Base-by-base conservation (phyloP, 495 filamentous ascomycete species). In the Hypoxylon intermedium region DNA sequence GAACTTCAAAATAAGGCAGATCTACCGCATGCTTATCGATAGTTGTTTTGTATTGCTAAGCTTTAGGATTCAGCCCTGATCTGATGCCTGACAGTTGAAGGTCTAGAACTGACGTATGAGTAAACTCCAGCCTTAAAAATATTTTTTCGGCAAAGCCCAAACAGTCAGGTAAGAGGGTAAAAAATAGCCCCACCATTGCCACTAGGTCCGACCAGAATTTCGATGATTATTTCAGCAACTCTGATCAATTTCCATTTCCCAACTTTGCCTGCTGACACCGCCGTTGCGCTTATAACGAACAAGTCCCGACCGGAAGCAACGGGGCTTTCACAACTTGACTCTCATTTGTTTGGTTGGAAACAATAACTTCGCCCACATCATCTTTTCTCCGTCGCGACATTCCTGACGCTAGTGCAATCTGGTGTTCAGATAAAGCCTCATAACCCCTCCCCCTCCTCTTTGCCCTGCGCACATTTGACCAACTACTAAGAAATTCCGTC, bases 101-200 rank as follows among this genome's bases (percentile, higher is more conserved):
- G n/a, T 57, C 53, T 58, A 58, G 54, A 64, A 53, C 53, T 64
- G 60, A 64, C 60, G 60, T 64, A 64, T 43, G 48, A 53, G 45
- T 37, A 33, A 46, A 46, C 21, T n/a, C 31, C 31, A 9, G 2
- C 3, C 31, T n/a, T 34, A 44, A 50, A 50, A 46, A 53, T 59
- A 46, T 38, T 38, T 37, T 45, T 16, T 59, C 45, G 54, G 37
- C 46, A 50, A 37, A 18, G 5, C 9, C 3, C 6, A 28, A 40
- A 16, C 37, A 47, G 30, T 43, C 41, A 61, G 47, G 50, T 12
- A 34, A 36, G 21, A 45, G 9, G 30, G 45, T 51, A 41, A 63
- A 59, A 60, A 56, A 55, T 53, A 65, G 16, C 51, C 62, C 55
- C 62, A 60, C 62, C 46, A 60, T 52, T 45, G 62, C 62, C 62